Conservation (phyloP, 768 basidiomycete species). For the Asterophora lycoperdoides region DNA sequence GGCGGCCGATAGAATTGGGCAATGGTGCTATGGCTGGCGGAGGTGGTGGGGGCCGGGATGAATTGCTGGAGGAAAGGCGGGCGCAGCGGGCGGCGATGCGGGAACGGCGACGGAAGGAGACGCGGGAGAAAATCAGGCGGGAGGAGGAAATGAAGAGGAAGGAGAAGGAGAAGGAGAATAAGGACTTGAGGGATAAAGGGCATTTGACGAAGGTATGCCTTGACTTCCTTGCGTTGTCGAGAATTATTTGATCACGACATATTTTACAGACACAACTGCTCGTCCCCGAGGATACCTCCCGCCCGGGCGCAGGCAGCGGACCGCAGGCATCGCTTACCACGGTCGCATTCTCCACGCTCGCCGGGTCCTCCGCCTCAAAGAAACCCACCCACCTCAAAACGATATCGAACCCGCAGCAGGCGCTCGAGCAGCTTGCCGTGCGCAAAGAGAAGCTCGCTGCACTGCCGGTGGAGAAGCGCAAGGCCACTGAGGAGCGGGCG, state of each 20-base stretch:
- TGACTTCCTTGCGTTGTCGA: background rate
- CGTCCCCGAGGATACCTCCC: conserved; percentile 49
- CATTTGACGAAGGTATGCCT: conserved; percentile 50
- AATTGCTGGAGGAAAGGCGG: conserved; percentile 76
- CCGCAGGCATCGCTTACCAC: conserved; percentile 46
- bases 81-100: conserved; percentile 75
- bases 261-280: conserved; percentile 59
- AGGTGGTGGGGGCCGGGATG: conserved; percentile 57
- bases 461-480: conserved; percentile 81
- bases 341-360: conserved; percentile 64
- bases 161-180: conserved; percentile 45
- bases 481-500: conserved; percentile 73
- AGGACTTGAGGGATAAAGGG: conserved; percentile 38
- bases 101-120: conserved; percentile 81
- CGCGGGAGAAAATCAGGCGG: conserved; percentile 71
- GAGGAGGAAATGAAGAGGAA: conserved; percentile 50
- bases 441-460: conserved; percentile 74
- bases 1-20: too few species aligned
- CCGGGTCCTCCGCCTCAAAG: conserved; percentile 47
- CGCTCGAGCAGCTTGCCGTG: conserved; percentile 72
- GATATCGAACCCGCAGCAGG: conserved; percentile 71
- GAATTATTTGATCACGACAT: background rate
- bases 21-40: conserved; percentile 21
- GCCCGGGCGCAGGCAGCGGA: conserved; percentile 23
- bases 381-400: conserved; percentile 52